These are phyloP conservation scores for Jamesozyma hellenica DNA, from an alignment of 805 yeast species.

Conservation along the genomic window DNA sequence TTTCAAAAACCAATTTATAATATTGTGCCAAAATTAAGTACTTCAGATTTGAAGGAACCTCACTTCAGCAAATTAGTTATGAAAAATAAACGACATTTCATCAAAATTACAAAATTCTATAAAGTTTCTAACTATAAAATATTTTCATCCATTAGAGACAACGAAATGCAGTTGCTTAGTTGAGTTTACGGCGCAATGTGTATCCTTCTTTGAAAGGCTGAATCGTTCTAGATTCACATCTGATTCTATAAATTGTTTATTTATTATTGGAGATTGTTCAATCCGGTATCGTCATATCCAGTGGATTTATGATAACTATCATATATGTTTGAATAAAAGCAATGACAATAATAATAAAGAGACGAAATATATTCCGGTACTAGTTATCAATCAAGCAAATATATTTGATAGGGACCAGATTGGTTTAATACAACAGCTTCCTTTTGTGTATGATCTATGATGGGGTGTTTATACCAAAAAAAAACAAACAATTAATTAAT, in stretches of 20 bases:
- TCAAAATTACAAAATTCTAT: constrained; percentile 19
- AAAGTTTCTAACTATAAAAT: constrained; percentile 14
- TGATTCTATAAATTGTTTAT: constrained; percentile 18
- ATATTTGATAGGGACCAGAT: constrained; percentile 22
- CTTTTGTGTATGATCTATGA: constrained; percentile 11
- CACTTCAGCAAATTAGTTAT: constrained; percentile 6
- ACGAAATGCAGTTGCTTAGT: constrained; percentile 22
- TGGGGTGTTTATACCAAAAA: too few relatives aligned
- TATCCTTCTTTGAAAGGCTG: constrained; percentile 20
- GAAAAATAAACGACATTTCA: constrained; percentile 13
- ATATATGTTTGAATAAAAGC: too few relatives aligned
- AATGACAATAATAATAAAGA: too few relatives aligned
- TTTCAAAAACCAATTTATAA: constrained; percentile 5
- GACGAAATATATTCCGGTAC: constrained; percentile 4
- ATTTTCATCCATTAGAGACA: constrained; percentile 22
- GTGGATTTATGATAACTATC: not conserved
- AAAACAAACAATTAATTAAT: too few relatives aligned
- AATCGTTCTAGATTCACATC: constrained; percentile 18
- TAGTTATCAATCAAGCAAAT: constrained; percentile 15
- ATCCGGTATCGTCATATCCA: constrained; percentile 3
- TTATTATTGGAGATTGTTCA: constrained; percentile 19
- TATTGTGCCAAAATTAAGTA: constrained; percentile 8
- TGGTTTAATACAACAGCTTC: constrained; percentile 9
- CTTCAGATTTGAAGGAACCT: constrained; percentile 8
- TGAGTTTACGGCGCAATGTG: constrained; percentile 25